Percentiles rank a stretch among this genome's conserved stretches.
Evolutionary conservation across 2,329 filamentous ascomycete genomes (phyloP).

Genomic region (Hymenoscyphus salicellus): DNA sequence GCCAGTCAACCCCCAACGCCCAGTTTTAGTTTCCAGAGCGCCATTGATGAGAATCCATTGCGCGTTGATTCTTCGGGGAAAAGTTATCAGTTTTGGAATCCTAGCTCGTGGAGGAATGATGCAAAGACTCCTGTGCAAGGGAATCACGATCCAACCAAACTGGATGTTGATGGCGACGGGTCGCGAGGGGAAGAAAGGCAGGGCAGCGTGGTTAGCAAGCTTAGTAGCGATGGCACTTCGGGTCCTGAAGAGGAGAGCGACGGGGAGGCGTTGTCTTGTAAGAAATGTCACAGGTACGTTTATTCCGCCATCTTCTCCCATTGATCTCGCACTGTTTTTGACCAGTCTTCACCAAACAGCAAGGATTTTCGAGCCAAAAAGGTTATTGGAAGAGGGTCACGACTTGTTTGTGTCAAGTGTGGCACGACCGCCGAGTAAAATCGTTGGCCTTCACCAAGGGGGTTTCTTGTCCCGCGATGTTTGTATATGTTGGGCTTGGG

Average conservation of each 20-base stretch:
- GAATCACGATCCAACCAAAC: slow-evolving; percentile 22
- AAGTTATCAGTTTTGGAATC: slow-evolving; percentile 55
- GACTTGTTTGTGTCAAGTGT: slow-evolving; percentile 50
- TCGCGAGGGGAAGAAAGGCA: slow-evolving; percentile 22
- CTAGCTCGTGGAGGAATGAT: slow-evolving; percentile 48
- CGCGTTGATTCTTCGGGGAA: slow-evolving; percentile 41
- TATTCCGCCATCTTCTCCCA: neutral
- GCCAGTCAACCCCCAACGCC: slow-evolving; percentile 49
- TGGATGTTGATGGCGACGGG: slow-evolving; percentile 16
- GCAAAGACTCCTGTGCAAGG: neutral
- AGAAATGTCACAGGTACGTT: slow-evolving; percentile 47
- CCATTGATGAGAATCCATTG: slow-evolving; percentile 42
- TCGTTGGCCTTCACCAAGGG: no score
- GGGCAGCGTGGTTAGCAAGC: slow-evolving; percentile 43
- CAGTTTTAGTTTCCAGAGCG: slow-evolving; percentile 51
- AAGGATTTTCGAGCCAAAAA: slow-evolving; percentile 62
- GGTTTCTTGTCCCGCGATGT: no score
- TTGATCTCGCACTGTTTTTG: neutral
- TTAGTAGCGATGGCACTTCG: slow-evolving; percentile 51
- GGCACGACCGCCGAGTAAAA: no score
- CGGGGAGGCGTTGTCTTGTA: slow-evolving; percentile 52
- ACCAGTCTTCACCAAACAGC: slow-evolving; percentile 30
- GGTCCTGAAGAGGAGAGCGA: slow-evolving; percentile 45
- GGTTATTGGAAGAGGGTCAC: slow-evolving; percentile 50
- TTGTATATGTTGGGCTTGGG: no score